phyloP scores from a whole-genome alignment of 257 asterid genomes.

The Coffea canephora region DNA sequence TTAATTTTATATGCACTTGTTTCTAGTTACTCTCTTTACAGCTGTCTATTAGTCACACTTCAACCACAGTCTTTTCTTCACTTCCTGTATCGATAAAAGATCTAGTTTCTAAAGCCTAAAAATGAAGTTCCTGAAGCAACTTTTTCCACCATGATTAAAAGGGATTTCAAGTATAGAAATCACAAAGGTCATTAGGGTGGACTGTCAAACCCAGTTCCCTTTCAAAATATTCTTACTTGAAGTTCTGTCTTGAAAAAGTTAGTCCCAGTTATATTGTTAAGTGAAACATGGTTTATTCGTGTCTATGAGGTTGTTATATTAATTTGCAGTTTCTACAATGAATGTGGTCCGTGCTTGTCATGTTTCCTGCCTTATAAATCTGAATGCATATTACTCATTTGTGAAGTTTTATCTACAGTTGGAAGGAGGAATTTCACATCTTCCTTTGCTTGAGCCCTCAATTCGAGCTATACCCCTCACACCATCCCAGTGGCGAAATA shows the following conservation, averaged over 20 bases:
- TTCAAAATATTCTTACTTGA: background rate
- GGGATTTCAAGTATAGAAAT: background rate
- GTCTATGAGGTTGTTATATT: background rate
- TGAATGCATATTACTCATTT: background rate
- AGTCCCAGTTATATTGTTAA: background rate
- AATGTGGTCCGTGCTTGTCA: background rate
- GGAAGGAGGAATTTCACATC: constrained; percentile 79
- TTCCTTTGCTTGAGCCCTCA: constrained; percentile 83
- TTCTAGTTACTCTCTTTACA: no score
- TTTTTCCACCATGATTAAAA: no score
- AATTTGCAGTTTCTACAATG: background rate
- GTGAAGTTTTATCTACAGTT: constrained; percentile 37
- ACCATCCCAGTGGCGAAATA: constrained; percentile 85
- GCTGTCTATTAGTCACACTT: no score
- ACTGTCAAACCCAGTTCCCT: background rate
- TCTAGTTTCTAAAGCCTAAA: no score
- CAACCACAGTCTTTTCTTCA: no score
- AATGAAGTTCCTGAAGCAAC: no score
- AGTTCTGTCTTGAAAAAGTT: background rate
- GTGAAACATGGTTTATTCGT: background rate
- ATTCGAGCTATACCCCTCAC: constrained; percentile 82
- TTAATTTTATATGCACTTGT: no score
- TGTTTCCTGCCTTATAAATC: background rate
- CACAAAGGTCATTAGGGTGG: background rate
- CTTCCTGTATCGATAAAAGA: no score